A percentile compares a stretch with the other conserved stretches of the same genome.
Conservation (phyloP, 768 basidiomycete genomes). For the Brasilioporus rufonigricans region DNA sequence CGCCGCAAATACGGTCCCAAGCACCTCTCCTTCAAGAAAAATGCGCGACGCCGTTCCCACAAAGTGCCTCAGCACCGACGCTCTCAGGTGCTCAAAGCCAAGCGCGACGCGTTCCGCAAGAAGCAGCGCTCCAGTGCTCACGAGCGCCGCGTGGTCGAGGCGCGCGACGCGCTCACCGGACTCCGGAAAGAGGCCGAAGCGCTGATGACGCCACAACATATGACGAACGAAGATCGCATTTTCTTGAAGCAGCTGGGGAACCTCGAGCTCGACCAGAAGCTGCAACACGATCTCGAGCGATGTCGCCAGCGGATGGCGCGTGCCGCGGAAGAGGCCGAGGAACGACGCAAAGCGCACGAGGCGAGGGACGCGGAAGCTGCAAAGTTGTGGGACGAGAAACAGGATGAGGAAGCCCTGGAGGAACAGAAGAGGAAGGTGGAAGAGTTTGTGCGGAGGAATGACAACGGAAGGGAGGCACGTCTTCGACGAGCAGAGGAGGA, state of each 20-base stretch:
- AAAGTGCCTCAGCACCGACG: conserved; percentile 2
- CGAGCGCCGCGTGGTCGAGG: conserved; percentile 1
- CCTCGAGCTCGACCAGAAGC: conserved; percentile 14
- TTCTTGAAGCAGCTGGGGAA: conserved; percentile 24
- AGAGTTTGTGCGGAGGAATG: conserved; percentile 16
- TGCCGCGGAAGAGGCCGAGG: conserved; percentile 14
- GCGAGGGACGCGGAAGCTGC: conserved; percentile 20
- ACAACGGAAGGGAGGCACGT: conserved; percentile 5
- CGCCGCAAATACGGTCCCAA: conserved; percentile 16
- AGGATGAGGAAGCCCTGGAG: conserved; percentile 13
- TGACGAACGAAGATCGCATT: conserved; percentile 22
- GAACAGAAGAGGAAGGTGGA: conserved; percentile 18
- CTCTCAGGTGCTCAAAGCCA: conserved; percentile 3
- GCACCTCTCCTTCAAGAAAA: conserved; percentile 11
- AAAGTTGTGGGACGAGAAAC: conserved; percentile 14
- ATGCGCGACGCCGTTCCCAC: not conserved
- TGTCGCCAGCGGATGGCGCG: conserved; percentile 23
- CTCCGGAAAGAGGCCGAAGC: conserved; percentile 14
- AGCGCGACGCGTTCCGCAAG: conserved; percentile 5
- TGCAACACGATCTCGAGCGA: conserved; percentile 15
- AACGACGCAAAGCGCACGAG: conserved; percentile 16
- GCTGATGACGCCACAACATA: conserved; percentile 15
- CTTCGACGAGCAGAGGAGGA: conserved; percentile 12
- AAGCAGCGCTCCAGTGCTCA: not conserved
- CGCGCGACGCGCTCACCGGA: not conserved